phyloP scores from a whole-genome alignment of 306 rosid species.

The Malus orientalis region DNA sequence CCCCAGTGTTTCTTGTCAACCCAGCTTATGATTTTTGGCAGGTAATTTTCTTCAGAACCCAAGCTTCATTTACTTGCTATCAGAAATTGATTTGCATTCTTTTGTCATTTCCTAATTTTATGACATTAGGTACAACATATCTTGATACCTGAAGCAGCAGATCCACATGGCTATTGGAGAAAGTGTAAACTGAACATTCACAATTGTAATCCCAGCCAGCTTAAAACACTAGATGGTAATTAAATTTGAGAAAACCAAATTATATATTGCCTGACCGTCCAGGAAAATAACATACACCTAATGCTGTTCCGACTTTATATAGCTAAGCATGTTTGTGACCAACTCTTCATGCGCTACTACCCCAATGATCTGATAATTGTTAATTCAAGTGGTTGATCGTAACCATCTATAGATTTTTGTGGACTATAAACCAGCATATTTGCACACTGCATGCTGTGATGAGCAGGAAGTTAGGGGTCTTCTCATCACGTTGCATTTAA shows the following conservation, averaged over 20 bases:
- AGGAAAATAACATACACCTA: not conserved
- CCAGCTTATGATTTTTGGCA: constrained; percentile 96
- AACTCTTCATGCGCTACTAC: not conserved
- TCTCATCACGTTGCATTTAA: not conserved
- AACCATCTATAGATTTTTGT: not conserved
- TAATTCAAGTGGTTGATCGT: not conserved
- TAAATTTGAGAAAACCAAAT: not conserved
- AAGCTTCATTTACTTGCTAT: constrained; percentile 11
- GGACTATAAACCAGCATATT: not conserved
- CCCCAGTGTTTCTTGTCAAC: constrained; percentile 84
- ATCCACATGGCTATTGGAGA: constrained; percentile 60
- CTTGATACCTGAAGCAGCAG: constrained; percentile 67
- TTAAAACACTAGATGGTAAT: constrained; percentile 58
- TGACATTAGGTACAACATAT: constrained; percentile 70
- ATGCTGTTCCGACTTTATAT: not conserved
- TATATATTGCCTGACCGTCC: constrained; percentile 1
- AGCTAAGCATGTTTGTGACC: not conserved
- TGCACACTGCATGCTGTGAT: not conserved
- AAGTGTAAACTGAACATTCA: constrained; percentile 58
- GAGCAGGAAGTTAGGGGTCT: not conserved
- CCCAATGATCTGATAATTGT: not conserved
- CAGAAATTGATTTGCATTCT: not conserved
- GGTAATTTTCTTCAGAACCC: constrained; percentile 36
- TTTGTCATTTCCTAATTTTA: not conserved
- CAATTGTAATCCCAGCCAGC: constrained; percentile 48